These are phyloP conservation scores for Prunus armeniaca DNA, from an alignment of 306 rosid species.

Conservation along the genomic window DNA sequence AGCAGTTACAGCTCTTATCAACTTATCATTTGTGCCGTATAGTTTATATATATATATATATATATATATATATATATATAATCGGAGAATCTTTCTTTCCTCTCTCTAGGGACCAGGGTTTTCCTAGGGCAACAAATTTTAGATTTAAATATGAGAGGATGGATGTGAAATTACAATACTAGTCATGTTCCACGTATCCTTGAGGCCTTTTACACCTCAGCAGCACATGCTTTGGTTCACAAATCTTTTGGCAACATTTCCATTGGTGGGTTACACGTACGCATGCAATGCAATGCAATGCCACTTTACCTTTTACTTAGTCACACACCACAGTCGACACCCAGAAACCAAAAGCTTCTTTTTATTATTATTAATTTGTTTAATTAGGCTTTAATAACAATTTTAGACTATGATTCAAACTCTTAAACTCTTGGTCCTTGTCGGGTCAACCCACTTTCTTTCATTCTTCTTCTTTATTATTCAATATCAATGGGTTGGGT, in stretches of 20 bases:
- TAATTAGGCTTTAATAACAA: background rate
- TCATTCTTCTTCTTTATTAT: background rate
- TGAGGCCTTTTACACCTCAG: conserved; percentile 42
- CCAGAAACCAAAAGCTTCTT: background rate
- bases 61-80: background rate
- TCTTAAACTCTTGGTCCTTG: conserved; percentile 7
- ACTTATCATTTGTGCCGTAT: conserved; percentile 26
- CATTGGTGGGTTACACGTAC: conserved; percentile 46
- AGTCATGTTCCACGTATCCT: background rate
- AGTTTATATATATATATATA: background rate
- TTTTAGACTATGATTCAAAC: background rate
- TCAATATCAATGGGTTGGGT: background rate
- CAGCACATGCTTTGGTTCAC: conserved; percentile 46
- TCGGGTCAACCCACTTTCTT: conserved; percentile 23
- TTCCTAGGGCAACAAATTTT: background rate
- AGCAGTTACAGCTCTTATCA: conserved; percentile 71
- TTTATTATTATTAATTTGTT: background rate
- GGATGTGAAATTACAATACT: background rate
- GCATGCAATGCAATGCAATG: background rate
- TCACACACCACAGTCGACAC: conserved; percentile 9
- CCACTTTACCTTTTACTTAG: conserved; percentile 29
- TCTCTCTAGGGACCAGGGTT: background rate
- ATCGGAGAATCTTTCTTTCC: conserved; percentile 5
- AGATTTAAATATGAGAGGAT: background rate
- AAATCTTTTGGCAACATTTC: conserved; percentile 12